Evolutionary conservation across 1,139 yeast genomes (phyloP), one percentile per base, ranked within the genome.

Genomic region (Zygoascus sp.): DNA sequence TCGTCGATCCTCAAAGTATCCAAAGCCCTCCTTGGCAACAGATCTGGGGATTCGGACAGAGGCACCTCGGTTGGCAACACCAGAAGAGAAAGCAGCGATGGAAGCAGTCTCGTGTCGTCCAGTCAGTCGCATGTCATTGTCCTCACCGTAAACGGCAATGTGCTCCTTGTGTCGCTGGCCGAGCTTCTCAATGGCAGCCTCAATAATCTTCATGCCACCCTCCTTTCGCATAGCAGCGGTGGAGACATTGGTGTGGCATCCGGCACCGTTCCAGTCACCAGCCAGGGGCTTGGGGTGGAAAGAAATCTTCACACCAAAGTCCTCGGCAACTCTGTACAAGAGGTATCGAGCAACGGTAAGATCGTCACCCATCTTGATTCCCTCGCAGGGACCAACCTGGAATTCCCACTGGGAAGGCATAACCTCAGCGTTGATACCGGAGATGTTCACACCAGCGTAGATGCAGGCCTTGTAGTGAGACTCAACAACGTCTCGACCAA

Each of bases 321-420:
- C 98, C 76, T 92, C 98, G 59, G 97, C 97, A 51, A 89, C 95
- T 73, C 97, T 84, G 72, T 81, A 82, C 66, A 92, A 76, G 62
- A 92, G 76, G 72, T 87, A 92, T 73, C 98, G 83, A 54, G 97
- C 94, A 64, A 90, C 79, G 92, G 97, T 90, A 69, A 92, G 80
- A 71, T 92, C 83, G 71, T 92, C 98, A 69, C 97, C 98, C 97
- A 92, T 90, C 60, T 74, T 70, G 68, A 92, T 90, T 65, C 98
- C 98, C 56, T 72, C 79, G 74, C 97, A 88, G 56, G 98, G 98
- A 65, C 98, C 98, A 60, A 92, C 97, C 77, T 92, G 98, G 86
- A 86, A 92, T 76, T 92, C 98, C 98, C 98, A 92, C 79, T 92
- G 98, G 51, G 97, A 88, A 50, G 98, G 98, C 97, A 92, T 92